Conservation (phyloP, 257 asterid species). For the Thymus quinquecostatus region DNA sequence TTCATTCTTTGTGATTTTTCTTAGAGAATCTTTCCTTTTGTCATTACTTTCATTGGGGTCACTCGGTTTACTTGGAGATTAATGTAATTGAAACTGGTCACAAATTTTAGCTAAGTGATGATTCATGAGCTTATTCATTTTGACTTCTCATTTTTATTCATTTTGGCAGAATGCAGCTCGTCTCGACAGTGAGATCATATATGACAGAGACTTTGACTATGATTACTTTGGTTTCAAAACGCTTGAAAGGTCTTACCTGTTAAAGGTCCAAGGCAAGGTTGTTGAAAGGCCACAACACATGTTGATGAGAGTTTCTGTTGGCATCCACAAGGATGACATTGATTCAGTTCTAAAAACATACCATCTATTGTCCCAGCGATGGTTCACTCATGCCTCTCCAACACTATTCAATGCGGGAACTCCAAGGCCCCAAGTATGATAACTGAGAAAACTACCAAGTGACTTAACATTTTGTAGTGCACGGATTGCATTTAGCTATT, state of each 20-base stretch:
- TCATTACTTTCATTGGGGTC: not conserved
- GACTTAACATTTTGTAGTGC: not conserved
- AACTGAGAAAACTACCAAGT: not conserved
- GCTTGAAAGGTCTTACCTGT: constrained; percentile 89
- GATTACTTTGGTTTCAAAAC: constrained; percentile 94
- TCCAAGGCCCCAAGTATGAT: constrained; percentile 88
- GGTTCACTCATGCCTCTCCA: constrained; percentile 99
- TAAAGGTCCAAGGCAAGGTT: constrained; percentile 77
- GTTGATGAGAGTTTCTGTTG: constrained; percentile 91
- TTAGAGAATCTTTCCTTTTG: not conserved
- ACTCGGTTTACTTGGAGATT: not conserved
- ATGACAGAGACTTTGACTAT: constrained; percentile 91
- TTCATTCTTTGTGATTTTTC: not conserved
- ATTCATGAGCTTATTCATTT: not conserved
- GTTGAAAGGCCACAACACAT: constrained; percentile 99
- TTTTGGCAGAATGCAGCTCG: constrained; percentile 70
- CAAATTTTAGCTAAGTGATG: not conserved
- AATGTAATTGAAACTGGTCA: not conserved
- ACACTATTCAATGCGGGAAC: constrained; percentile 97
- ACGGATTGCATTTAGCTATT: not conserved
- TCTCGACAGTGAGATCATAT: constrained; percentile 93
- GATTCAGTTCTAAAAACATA: constrained; percentile 81
- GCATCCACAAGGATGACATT: constrained; percentile 36
- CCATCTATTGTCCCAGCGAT: constrained; percentile 86
- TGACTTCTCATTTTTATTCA: constrained; percentile 4